A percentile compares a stretch with the other conserved stretches of the same genome.
Conservation (phyloP, 1,284 basidiomycete species). For the Ceratobasidium sp. region DNA sequence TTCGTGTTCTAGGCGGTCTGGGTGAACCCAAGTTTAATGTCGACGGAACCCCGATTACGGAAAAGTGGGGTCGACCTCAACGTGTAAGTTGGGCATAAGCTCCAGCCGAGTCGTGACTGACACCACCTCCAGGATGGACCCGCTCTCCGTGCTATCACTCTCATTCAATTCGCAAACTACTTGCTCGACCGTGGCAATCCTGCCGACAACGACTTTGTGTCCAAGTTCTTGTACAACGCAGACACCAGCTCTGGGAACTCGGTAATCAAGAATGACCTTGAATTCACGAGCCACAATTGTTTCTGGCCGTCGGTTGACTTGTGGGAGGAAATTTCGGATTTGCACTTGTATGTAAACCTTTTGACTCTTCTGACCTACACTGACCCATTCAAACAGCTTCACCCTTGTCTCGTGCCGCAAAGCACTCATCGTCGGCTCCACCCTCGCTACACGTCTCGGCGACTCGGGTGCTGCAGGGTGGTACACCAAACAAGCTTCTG, state of each 20-base stretch:
- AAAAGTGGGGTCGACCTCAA: slow-evolving; percentile 60
- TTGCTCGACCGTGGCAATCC: slow-evolving; percentile 55
- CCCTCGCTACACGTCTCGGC: slow-evolving; percentile 54
- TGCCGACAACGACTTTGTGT: slow-evolving; percentile 55
- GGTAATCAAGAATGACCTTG: slow-evolving; percentile 62
- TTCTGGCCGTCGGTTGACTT: slow-evolving; percentile 56
- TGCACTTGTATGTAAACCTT: slow-evolving; percentile 56
- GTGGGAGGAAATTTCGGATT: slow-evolving; percentile 55
- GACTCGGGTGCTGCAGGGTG: slow-evolving; percentile 54
- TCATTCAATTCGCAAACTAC: slow-evolving; percentile 58
- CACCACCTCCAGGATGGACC: slow-evolving; percentile 58
- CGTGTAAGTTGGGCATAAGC: slow-evolving; percentile 46
- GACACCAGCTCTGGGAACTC: slow-evolving; percentile 48
- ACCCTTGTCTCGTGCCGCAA: slow-evolving; percentile 56
- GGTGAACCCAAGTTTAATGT: slow-evolving; percentile 65
- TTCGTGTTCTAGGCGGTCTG: slow-evolving; percentile 56
- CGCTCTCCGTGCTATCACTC: slow-evolving; percentile 57
- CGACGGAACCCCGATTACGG: slow-evolving; percentile 56
- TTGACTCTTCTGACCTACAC: too few relatives aligned
- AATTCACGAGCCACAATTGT: slow-evolving; percentile 59
- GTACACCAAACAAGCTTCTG: slow-evolving; percentile 53
- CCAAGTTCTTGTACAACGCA: slow-evolving; percentile 54
- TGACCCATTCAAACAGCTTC: slow-evolving; percentile 52
- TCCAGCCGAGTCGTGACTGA: slow-evolving; percentile 38
- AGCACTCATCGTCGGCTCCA: slow-evolving; percentile 56